Evolutionary conservation across 345 rosid species (phyloP).

Genomic region (Sonneratia alba): DNA sequence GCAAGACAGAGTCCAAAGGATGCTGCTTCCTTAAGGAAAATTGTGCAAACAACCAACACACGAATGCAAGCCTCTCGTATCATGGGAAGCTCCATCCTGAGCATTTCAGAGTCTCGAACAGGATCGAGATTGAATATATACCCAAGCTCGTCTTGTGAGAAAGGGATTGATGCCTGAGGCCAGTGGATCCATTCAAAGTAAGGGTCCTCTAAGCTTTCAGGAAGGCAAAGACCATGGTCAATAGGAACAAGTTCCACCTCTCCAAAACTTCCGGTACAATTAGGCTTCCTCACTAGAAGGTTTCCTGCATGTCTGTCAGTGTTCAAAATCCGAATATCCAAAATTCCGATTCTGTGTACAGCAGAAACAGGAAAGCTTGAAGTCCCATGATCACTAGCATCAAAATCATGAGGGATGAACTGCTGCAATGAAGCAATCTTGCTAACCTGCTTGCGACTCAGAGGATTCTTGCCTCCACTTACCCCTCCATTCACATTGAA

Average conservation of each 20-base stretch:
- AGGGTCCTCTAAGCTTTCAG: conserved; percentile 37
- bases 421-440: conserved; percentile 38
- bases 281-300: conserved; percentile 29
- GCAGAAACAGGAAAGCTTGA: conserved; percentile 35
- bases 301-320: conserved; percentile 39
- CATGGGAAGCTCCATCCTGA: conserved; percentile 33
- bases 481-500: conserved; percentile 31
- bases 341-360: conserved; percentile 32
- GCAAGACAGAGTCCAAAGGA: conserved; percentile 28
- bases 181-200: conserved; percentile 42
- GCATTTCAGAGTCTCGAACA: conserved; percentile 31
- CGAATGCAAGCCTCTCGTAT: conserved; percentile 32
- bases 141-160: conserved; percentile 32
- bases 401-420: conserved; percentile 38
- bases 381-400: conserved; percentile 41
- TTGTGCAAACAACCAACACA: conserved; percentile 28
- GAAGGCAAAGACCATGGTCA: conserved; percentile 42
- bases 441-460: conserved; percentile 20
- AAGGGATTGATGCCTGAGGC: conserved; percentile 43
- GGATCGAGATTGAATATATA: conserved; percentile 30
- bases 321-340: conserved; percentile 31
- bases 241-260: conserved; percentile 33
- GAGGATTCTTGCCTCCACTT: conserved; percentile 13
- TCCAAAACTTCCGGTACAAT: conserved; percentile 23
- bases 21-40: conserved; percentile 31